Conservation (phyloP, 2,329 filamentous ascomycete genomes). For the Lasiodiplodia citricola region DNA sequence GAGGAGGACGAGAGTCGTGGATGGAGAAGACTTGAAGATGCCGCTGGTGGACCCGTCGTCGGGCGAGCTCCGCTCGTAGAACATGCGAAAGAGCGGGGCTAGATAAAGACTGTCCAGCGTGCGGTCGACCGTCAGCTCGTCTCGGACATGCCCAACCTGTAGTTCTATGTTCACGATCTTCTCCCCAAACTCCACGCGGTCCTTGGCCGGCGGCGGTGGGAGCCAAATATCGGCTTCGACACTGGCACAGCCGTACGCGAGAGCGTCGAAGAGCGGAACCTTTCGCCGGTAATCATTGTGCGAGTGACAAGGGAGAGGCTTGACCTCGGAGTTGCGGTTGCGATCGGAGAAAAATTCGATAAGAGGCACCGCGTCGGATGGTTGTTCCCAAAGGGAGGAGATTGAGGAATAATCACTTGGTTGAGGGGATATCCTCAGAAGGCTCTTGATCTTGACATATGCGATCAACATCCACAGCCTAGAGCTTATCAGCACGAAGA, state of each 20-base stretch:
- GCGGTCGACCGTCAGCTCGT: constrained; percentile 31
- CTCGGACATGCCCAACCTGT: constrained; percentile 38
- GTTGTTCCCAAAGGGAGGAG: neutral
- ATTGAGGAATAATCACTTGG: neutral
- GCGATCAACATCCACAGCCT: neutral
- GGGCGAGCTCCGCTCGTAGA: neutral
- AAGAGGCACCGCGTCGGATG: neutral
- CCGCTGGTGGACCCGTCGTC: neutral
- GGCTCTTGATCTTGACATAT: neutral
- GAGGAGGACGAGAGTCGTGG: constrained; percentile 26
- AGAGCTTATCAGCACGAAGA: no score
- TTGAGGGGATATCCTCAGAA: neutral
- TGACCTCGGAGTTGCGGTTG: constrained; percentile 45
- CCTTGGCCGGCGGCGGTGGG: neutral
- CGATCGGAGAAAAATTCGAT: neutral
- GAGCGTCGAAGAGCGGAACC: constrained; percentile 47
- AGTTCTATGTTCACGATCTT: constrained; percentile 31
- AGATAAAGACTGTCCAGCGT: constrained; percentile 39
- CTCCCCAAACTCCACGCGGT: constrained; percentile 23
- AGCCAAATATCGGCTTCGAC: constrained; percentile 42
- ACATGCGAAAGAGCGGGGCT: constrained; percentile 28
- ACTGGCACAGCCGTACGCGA: constrained; percentile 44
- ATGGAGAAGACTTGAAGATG: constrained; percentile 24
- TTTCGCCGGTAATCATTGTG: constrained; percentile 22
- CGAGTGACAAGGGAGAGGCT: constrained; percentile 40